Evolutionary conservation across 176 grass and related monocot genomes (phyloP), one percentile per base, ranked within the genome.

Genomic region (Paspalum vaginatum): DNA sequence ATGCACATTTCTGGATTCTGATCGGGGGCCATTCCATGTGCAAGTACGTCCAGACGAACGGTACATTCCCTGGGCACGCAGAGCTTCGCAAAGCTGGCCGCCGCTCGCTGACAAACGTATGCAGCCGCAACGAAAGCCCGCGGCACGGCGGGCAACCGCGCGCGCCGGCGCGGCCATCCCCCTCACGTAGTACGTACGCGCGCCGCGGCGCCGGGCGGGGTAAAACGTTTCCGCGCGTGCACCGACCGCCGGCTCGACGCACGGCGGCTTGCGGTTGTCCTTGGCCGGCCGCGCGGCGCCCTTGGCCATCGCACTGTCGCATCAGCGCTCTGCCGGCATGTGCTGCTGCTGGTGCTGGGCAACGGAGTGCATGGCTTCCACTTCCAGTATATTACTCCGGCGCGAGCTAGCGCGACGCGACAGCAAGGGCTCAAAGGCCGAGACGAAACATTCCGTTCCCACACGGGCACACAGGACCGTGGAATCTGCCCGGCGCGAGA

Each of bases 401-500:
- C 63, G 45, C 49, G n/a, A 21, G 12, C 68, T 11, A 51, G 27
- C 37, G 38, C 57, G 73, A 53, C 18, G 21, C 42, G 42, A 13
- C 39, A 44, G 40, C 17, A 8, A 58, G 22, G 56, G 21, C 21
- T 60, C 73, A 25, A 21, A 43, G 22, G 15, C 4, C 58, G 58
- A 37, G 44, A 9, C 24, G 71, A 63, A 7, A 27, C 60, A 65
- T 71, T 73, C 60, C 27, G 7, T 44, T 38, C 50, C 11, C 51
- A 16, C 3, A 3, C 32, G 32, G 32, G 32, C 32, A 13, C 50
- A 18, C 67, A 9, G 84, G 77, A 37, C 18, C 46, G 60, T 16
- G 76, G 76, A 84, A 88, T 88, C 67, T 76, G 44, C 7, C 21
- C 76, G 47, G 53, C 55, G 53, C 9, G 9, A 39, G 81, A 70